phyloP scores from a whole-genome alignment of 2,329 filamentous ascomycete genomes.

The Shiraia bambusicola region DNA sequence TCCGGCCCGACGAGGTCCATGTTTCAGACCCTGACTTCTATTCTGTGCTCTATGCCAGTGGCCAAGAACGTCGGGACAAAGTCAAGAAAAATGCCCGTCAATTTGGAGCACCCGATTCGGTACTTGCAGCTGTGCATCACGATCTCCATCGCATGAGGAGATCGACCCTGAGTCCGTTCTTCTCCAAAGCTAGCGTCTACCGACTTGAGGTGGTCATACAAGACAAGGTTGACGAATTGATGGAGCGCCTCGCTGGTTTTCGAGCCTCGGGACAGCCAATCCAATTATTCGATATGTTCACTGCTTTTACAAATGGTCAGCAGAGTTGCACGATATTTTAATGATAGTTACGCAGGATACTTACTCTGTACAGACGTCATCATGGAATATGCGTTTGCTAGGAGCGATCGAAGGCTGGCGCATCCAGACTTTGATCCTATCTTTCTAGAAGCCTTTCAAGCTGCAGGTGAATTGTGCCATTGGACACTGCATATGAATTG shows the following conservation, averaged over 20 bases:
- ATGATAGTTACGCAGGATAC: too few species aligned
- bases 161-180: not conserved
- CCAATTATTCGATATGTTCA: not conserved
- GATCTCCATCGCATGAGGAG: not conserved
- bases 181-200: not conserved
- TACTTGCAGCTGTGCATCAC: not conserved
- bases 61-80: constrained; percentile 9
- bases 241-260: too few species aligned
- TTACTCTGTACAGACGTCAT: too few species aligned
- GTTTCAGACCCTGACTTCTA: constrained; percentile 12
- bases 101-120: not conserved
- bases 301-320: too few species aligned
- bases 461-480: too few species aligned
- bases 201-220: too few species aligned
- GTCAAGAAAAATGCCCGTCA: not conserved
- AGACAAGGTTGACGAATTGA: not conserved
- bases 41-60: not conserved
- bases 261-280: not conserved
- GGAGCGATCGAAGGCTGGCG: too few species aligned
- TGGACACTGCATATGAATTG: too few species aligned
- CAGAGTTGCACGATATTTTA: too few species aligned
- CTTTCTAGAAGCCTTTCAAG: too few species aligned
- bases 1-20: constrained; percentile 12
- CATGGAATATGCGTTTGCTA: too few species aligned
- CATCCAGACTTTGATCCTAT: too few species aligned